These are phyloP conservation scores for Suhomyces bribrorum DNA, from an alignment of 1,139 yeast genomes.

Conservation along the genomic window DNA sequence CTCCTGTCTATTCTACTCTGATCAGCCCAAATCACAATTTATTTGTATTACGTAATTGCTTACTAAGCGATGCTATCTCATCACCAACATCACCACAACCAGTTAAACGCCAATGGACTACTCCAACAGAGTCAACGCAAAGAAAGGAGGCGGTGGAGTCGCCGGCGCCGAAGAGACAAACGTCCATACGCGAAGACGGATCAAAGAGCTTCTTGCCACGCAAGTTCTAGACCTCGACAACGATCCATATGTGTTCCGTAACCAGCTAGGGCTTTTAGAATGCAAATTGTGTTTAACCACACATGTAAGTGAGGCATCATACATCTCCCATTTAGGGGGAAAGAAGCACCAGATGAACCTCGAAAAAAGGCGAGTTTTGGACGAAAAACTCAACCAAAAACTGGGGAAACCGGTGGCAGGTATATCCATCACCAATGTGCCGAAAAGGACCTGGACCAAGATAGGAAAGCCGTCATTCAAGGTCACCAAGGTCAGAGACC, in stretches of 20 bases:
- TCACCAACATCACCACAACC: background rate
- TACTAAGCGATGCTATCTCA: background rate
- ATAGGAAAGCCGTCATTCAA: slow-evolving; percentile 75
- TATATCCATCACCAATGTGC: slow-evolving; percentile 20
- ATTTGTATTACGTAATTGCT: background rate
- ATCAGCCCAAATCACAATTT: too few relatives aligned
- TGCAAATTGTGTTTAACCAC: slow-evolving; percentile 76
- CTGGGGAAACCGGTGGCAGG: slow-evolving; percentile 4
- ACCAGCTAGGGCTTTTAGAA: slow-evolving; percentile 73
- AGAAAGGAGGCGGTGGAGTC: slow-evolving; percentile 65
- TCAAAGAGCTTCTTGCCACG: slow-evolving; percentile 62
- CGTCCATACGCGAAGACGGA: slow-evolving; percentile 63
- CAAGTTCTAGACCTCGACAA: slow-evolving; percentile 63
- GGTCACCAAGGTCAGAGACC: slow-evolving; percentile 66
- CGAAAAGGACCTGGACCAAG: slow-evolving; percentile 54
- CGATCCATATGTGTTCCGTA: slow-evolving; percentile 77
- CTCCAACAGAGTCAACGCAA: slow-evolving; percentile 46
- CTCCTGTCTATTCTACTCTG: too few relatives aligned
- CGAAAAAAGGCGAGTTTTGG: slow-evolving; percentile 54
- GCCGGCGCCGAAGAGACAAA: slow-evolving; percentile 71
- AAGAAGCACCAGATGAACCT: slow-evolving; percentile 71
- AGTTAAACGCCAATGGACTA: slow-evolving; percentile 52
- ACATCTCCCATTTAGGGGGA: slow-evolving; percentile 78
- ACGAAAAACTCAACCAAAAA: slow-evolving; percentile 30
- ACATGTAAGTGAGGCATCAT: slow-evolving; percentile 74